phyloP scores from a whole-genome alignment of 1,284 basidiomycete species.

The Irpex lacteus region DNA sequence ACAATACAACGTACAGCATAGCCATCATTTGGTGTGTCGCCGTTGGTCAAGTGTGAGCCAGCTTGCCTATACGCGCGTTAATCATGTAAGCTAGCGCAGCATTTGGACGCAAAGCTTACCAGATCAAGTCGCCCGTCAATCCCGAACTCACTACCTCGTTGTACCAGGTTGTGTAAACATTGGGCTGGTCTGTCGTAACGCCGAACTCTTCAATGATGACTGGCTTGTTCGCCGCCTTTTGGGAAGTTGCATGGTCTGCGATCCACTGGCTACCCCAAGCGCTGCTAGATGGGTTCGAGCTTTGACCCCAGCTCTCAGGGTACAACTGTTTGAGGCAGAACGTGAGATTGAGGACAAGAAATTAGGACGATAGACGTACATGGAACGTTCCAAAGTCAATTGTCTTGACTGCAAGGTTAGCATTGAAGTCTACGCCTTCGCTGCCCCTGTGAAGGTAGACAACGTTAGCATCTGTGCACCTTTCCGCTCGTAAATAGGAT shows the following conservation, averaged over 20 bases:
- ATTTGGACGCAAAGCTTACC: conserved; percentile 31
- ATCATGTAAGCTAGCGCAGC: conserved; percentile 6
- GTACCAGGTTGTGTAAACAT: conserved; percentile 52
- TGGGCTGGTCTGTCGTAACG: conserved; percentile 36
- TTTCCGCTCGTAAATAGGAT: no score
- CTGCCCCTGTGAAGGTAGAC: conserved; percentile 34
- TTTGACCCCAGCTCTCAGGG: conserved; percentile 48
- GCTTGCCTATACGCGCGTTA: conserved; percentile 31
- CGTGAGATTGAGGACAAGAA: conserved; percentile 7
- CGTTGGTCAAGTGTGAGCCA: conserved; percentile 31
- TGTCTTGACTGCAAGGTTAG: conserved; percentile 52
- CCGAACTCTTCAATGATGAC: conserved; percentile 41
- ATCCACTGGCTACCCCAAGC: conserved; percentile 47
- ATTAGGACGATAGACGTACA: conserved; percentile 32
- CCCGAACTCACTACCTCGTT: conserved; percentile 47
- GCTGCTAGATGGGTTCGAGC: conserved; percentile 32
- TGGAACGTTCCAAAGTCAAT: conserved; percentile 69
- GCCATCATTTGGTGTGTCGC: conserved; percentile 34
- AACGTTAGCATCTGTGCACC: no score
- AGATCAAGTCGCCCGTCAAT: conserved; percentile 59
- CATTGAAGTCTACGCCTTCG: conserved; percentile 59
- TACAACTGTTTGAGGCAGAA: conserved; percentile 37
- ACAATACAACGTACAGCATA: conserved; percentile 27
- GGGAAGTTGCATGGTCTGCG: conserved; percentile 50
- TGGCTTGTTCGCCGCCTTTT: conserved; percentile 51